Percentiles rank a stretch among this genome's conserved stretches.
These are phyloP conservation scores for Peronospora belbahrii DNA, from an alignment of 352 stramenopile genomes.

Conservation along the genomic window DNA sequence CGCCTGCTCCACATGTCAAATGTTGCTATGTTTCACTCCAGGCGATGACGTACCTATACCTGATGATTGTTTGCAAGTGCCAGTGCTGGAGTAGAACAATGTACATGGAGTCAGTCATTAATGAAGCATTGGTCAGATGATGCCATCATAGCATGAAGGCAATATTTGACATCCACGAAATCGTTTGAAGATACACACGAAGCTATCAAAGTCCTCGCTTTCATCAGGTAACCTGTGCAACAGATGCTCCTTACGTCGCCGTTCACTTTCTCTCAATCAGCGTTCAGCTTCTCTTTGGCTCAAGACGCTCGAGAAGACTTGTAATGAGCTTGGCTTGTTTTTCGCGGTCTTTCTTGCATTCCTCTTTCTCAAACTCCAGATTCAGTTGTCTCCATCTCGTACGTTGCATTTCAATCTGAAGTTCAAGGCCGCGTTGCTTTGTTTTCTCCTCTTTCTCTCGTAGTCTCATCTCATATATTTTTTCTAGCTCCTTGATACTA, in stretches of 20 bases:
- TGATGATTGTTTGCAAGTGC: too few species aligned
- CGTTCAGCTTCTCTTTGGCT: constrained; percentile 9
- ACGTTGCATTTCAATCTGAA: constrained; percentile 24
- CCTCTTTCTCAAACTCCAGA: constrained; percentile 22
- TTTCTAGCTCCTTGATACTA: constrained; percentile 15
- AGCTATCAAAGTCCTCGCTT: background rate
- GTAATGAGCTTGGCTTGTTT: constrained; percentile 23
- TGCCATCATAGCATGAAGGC: too few species aligned
- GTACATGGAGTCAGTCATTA: too few species aligned
- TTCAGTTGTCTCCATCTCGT: constrained; percentile 21
- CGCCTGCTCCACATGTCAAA: too few species aligned
- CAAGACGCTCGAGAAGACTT: constrained; percentile 15
- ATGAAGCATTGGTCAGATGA: too few species aligned
- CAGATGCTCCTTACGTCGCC: background rate
- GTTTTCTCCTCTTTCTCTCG: constrained; percentile 23
- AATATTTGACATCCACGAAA: too few species aligned
- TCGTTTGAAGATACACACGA: too few species aligned
- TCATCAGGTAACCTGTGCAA: background rate
- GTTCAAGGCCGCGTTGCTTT: constrained; percentile 19
- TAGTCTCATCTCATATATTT: constrained; percentile 19
- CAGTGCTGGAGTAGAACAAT: too few species aligned
- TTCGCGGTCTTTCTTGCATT: constrained; percentile 23
- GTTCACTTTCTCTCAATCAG: background rate
- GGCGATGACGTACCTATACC: too few species aligned
- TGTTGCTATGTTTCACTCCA: too few species aligned